Conservation (phyloP, 495 filamentous ascomycete genomes). For the Talaromyces wortmannii region DNA sequence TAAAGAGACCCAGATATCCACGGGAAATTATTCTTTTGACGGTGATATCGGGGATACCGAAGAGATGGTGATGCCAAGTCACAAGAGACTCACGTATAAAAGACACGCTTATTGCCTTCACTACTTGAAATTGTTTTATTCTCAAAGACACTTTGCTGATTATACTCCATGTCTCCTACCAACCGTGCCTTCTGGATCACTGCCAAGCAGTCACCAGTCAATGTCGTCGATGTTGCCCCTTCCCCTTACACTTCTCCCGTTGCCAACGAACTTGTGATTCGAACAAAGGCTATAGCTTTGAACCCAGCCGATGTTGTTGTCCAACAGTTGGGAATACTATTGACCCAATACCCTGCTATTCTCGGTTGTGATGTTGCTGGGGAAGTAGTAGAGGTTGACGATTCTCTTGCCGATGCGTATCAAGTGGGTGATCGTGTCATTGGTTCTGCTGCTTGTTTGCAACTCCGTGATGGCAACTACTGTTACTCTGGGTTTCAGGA, state of each 20-base stretch:
- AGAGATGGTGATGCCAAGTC: too few relatives aligned
- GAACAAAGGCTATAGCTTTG: neutral
- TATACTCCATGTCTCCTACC: neutral
- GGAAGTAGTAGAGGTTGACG: slow-evolving; percentile 24
- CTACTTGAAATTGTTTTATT: neutral
- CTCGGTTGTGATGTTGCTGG: slow-evolving; percentile 42
- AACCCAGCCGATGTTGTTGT: neutral
- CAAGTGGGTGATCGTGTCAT: slow-evolving; percentile 16
- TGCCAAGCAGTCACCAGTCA: neutral
- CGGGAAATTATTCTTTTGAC: too few relatives aligned
- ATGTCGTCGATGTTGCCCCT: neutral
- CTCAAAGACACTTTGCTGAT: neutral
- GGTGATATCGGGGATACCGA: too few relatives aligned
- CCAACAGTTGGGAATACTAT: neutral
- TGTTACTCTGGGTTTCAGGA: slow-evolving; percentile 23
- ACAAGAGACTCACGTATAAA: too few relatives aligned
- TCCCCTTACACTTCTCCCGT: neutral
- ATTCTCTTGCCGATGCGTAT: slow-evolving; percentile 14
- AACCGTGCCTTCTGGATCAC: neutral
- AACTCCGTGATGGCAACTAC: neutral
- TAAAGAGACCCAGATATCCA: neutral
- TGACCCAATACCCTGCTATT: slow-evolving; percentile 12
- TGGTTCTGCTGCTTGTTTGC: slow-evolving; percentile 1
- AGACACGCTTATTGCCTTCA: neutral
- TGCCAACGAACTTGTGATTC: neutral